Evolutionary conservation across 768 basidiomycete genomes (phyloP).

Genomic region (Leccinum pellstonianum): DNA sequence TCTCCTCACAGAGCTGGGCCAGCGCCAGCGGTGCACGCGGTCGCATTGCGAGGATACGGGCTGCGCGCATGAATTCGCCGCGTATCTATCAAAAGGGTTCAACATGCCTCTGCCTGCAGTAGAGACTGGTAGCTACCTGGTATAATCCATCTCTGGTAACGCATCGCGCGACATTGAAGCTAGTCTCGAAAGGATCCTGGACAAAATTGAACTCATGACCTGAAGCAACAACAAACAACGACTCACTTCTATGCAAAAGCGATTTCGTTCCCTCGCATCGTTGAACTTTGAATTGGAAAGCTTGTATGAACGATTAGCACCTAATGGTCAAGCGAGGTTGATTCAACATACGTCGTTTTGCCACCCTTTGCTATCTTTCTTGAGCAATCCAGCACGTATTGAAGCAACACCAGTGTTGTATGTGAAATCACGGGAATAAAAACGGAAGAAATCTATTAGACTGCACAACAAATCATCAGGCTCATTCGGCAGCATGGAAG

Average conservation of each 20-base stretch:
- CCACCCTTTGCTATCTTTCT: slow-evolving; percentile 95
- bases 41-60: slow-evolving; percentile 74
- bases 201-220: slow-evolving; percentile 1
- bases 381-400: slow-evolving; percentile 83
- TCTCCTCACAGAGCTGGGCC: slow-evolving; percentile 90
- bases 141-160: slow-evolving; percentile 96
- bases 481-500: neutral
- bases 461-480: slow-evolving; percentile 40
- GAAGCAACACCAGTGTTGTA: slow-evolving; percentile 92
- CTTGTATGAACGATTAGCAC: slow-evolving; percentile 29
- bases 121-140: slow-evolving; percentile 49
- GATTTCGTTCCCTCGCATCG: slow-evolving; percentile 83
- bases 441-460: slow-evolving; percentile 96
- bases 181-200: slow-evolving; percentile 95
- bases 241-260: slow-evolving; percentile 91
- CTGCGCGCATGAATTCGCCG: slow-evolving; percentile 97
- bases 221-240: neutral
- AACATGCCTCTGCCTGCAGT: neutral
- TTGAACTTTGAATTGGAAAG: slow-evolving; percentile 56
- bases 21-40: slow-evolving; percentile 81
- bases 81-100: slow-evolving; percentile 70
- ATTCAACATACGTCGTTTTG: slow-evolving; percentile 74
- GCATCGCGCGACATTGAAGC: slow-evolving; percentile 95
- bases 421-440: slow-evolving; percentile 89
- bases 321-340: neutral